Percentiles rank a stretch among this genome's conserved stretches.
These are phyloP conservation scores for Serendipita sp. DNA, from an alignment of 768 basidiomycete species.

Conservation along the genomic window DNA sequence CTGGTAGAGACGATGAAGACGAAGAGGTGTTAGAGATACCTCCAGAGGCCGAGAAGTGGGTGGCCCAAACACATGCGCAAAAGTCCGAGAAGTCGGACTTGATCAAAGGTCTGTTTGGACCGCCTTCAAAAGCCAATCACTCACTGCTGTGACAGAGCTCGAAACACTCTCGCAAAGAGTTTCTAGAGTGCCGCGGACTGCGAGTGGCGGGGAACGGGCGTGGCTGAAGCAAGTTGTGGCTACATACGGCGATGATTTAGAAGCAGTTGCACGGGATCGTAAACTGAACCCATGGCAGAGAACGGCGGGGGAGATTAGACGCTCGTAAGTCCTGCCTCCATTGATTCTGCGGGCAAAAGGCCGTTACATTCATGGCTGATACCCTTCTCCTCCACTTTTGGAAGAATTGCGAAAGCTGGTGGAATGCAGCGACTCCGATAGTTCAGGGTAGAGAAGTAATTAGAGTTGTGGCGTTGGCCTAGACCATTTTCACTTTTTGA, in stretches of 20 bases:
- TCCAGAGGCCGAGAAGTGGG: not conserved
- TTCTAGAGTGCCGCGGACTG: constrained; percentile 35
- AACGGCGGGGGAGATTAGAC: constrained; percentile 55
- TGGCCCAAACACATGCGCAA: not conserved
- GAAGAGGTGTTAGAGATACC: constrained; percentile 10
- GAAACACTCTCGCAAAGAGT: constrained; percentile 39
- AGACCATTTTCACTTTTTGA: no score
- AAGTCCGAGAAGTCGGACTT: constrained; percentile 26
- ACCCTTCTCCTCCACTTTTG: not conserved
- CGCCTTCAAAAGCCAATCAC: not conserved
- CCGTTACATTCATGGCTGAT: no score
- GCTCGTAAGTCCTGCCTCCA: constrained; percentile 13
- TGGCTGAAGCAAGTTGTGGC: constrained; percentile 51
- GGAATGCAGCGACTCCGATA: constrained; percentile 5
- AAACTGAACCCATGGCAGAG: constrained; percentile 70
- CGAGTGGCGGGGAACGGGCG: constrained; percentile 50
- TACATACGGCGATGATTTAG: constrained; percentile 55
- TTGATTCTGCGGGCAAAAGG: not conserved
- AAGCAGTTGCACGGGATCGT: constrained; percentile 63
- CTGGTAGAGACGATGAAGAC: constrained; percentile 25
- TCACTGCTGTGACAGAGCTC: constrained; percentile 31
- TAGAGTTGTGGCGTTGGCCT: no score
- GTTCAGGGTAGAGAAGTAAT: no score
- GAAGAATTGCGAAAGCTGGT: constrained; percentile 11
- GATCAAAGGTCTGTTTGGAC: constrained; percentile 19